These are phyloP conservation scores for Fusarium nisikadoi DNA, from an alignment of 2,329 filamentous ascomycete species.

Conservation along the genomic window DNA sequence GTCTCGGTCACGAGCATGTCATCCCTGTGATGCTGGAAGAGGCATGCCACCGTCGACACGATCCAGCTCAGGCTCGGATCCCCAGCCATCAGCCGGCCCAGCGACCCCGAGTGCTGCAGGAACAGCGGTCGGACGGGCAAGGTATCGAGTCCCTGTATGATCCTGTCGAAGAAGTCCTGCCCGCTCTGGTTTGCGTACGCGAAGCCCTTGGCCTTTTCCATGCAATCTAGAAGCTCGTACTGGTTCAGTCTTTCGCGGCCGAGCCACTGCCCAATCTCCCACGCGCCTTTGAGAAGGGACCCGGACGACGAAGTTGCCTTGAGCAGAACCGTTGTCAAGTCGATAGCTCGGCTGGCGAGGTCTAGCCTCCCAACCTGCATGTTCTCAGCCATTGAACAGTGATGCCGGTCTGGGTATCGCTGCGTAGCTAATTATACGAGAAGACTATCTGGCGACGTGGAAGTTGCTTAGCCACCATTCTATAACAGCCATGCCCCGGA, in stretches of 20 bases:
- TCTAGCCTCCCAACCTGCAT: background rate
- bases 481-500: background rate
- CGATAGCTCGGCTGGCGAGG: background rate
- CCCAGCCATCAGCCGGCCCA: background rate
- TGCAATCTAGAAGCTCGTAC: background rate
- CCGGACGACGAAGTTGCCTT: background rate
- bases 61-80: background rate
- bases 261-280: background rate
- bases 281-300: background rate
- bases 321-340: background rate
- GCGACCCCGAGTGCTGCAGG: background rate
- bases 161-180: background rate
- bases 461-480: background rate
- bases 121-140: background rate
- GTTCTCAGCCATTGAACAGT: background rate
- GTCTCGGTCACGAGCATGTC: background rate
- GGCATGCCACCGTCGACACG: background rate
- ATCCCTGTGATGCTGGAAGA: background rate
- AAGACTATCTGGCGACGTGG: background rate
- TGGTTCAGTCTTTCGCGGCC: background rate
- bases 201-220: background rate
- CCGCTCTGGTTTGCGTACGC: background rate
- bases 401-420: background rate
- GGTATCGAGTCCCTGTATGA: background rate
- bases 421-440: background rate